A percentile compares a stretch with the other conserved stretches of the same genome.
These are phyloP conservation scores for Heritiera littoralis DNA, from an alignment of 345 rosid species.

Conservation along the genomic window DNA sequence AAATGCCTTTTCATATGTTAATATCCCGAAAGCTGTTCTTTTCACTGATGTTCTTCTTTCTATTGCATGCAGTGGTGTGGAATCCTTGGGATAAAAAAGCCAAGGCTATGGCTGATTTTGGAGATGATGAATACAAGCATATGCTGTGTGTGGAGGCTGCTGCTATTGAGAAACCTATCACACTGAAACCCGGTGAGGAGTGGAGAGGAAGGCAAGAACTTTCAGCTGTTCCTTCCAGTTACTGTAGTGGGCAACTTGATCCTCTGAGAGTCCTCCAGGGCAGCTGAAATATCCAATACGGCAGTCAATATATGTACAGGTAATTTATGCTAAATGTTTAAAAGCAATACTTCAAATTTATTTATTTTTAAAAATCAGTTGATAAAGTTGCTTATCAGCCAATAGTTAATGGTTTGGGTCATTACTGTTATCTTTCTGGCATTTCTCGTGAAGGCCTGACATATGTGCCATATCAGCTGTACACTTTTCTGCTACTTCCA, in stretches of 20 bases:
- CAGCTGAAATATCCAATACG: conserved; percentile 36
- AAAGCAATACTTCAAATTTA: not conserved
- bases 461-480: not conserved
- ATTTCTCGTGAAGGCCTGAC: not conserved
- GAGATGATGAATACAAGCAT: conserved; percentile 91
- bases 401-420: not conserved
- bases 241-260: conserved; percentile 95
- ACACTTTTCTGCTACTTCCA: not conserved
- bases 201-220: conserved; percentile 94
- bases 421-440: not conserved
- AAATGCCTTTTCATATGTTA: conserved; percentile 3
- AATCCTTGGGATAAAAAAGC: conserved; percentile 98
- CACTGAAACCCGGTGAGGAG: conserved; percentile 89
- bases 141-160: conserved; percentile 97
- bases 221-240: conserved; percentile 89
- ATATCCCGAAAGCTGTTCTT: not conserved
- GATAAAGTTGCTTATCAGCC: not conserved
- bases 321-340: conserved; percentile 25
- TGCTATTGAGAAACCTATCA: conserved; percentile 75
- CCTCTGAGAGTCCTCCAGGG: conserved; percentile 70
- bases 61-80: conserved; percentile 76
- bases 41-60: not conserved
- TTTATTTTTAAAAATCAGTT: not conserved
- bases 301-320: conserved; percentile 41
- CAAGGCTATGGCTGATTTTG: conserved; percentile 81